phyloP scores from a whole-genome alignment of 2,329 filamentous ascomycete species.

The Fusarium ambrosium region DNA sequence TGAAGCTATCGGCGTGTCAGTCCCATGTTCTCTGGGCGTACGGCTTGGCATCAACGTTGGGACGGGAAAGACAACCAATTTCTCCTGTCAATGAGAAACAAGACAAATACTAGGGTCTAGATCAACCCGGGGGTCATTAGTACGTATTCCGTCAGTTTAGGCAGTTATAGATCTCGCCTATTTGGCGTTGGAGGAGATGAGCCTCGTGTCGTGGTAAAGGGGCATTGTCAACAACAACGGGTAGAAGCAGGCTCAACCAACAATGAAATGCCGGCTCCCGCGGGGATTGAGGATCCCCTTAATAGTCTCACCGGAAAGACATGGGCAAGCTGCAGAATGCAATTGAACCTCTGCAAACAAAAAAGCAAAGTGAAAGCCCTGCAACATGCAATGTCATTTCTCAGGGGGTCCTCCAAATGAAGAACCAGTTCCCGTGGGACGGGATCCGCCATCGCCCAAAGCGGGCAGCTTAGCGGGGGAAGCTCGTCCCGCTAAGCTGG shows the following conservation, averaged over 20 bases:
- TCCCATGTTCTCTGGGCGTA: conserved; percentile 13
- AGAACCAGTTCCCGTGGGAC: conserved; percentile 24
- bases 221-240: background rate
- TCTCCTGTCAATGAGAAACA: background rate
- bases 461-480: conserved; percentile 14
- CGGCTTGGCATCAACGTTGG: background rate
- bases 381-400: background rate
- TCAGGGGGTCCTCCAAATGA: conserved; percentile 29
- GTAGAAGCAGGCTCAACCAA: background rate
- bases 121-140: background rate
- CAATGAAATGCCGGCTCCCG: background rate
- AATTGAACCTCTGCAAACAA: conserved; percentile 15
- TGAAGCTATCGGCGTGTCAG: conserved; percentile 9
- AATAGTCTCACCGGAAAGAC: background rate
- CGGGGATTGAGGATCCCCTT: background rate
- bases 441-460: conserved; percentile 15
- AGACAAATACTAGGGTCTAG: background rate
- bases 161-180: background rate
- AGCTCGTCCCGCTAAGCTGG: conserved; percentile 6
- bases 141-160: background rate
- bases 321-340: background rate
- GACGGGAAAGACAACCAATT: background rate
- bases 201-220: background rate
- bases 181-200: background rate
- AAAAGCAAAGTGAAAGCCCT: conserved; percentile 36